Percentiles rank a stretch among this genome's conserved stretches.
Conservation (phyloP, 2,329 filamentous ascomycete genomes). For the Akanthomyces dipterigenus region DNA sequence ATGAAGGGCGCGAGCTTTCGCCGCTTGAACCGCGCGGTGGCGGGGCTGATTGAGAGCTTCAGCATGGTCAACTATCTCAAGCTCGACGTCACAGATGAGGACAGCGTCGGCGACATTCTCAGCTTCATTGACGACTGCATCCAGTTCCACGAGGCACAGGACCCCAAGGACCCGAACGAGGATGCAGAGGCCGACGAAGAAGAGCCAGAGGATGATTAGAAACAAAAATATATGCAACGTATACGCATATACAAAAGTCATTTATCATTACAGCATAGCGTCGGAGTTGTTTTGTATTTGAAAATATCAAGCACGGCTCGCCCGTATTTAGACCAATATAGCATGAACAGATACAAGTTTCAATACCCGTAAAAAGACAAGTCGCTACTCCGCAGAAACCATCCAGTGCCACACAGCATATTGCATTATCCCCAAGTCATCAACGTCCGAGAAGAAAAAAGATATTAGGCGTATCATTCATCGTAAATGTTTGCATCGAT, state of each 20-base stretch:
- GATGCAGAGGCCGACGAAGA: conserved; percentile 39
- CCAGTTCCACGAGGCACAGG: conserved; percentile 88
- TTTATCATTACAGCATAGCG: conserved; percentile 32
- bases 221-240: background rate
- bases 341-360: background rate
- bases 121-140: conserved; percentile 94
- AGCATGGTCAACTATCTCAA: conserved; percentile 96
- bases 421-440: background rate
- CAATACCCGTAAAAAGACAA: background rate
- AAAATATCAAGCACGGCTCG: conserved; percentile 1
- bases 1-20: conserved; percentile 80
- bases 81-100: conserved; percentile 83
- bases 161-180: conserved; percentile 75
- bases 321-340: background rate
- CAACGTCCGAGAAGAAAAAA: background rate
- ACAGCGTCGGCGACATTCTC: conserved; percentile 76
- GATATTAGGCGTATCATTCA: background rate
- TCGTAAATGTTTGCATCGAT: background rate
- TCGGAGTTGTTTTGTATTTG: conserved; percentile 29
- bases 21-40: conserved; percentile 79
- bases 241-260: background rate
- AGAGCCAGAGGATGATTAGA: conserved; percentile 25
- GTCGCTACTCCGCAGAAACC: background rate
- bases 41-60: conserved; percentile 89
- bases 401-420: background rate